A percentile compares a stretch with the other conserved stretches of the same genome.
These are phyloP conservation scores for Digitaria exilis DNA, from an alignment of 202 grass and related monocot genomes.

Conservation along the genomic window DNA sequence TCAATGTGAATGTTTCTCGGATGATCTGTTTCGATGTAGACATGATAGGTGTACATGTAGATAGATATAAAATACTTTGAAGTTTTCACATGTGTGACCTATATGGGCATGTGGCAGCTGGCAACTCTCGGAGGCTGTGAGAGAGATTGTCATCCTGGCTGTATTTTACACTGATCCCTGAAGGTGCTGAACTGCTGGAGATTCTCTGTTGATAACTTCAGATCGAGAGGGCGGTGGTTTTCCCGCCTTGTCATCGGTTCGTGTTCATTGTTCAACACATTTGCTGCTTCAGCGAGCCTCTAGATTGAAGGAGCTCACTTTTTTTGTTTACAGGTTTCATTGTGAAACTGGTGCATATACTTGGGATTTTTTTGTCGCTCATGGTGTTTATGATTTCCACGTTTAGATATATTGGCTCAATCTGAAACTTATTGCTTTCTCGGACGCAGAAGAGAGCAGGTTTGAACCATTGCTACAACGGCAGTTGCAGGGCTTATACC, in stretches of 20 bases:
- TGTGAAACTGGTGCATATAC: background rate
- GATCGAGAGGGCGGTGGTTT: background rate
- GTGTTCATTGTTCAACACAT: background rate
- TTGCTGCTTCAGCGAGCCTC: background rate
- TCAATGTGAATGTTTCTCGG: background rate
- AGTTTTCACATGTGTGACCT: background rate
- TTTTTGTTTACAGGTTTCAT: background rate
- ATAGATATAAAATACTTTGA: too few species aligned
- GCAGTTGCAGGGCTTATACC: background rate
- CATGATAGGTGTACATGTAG: too few species aligned
- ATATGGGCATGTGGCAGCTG: background rate
- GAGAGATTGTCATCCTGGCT: too few species aligned
- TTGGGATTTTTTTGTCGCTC: background rate
- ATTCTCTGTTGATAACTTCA: background rate
- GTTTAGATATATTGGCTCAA: background rate
- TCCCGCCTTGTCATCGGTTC: background rate
- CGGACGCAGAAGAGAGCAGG: background rate
- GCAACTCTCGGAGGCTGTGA: background rate
- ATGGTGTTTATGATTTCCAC: background rate
- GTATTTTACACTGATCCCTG: background rate
- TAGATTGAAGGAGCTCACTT: background rate
- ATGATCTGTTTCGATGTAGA: background rate
- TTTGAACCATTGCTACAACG: background rate
- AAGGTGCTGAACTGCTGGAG: background rate
- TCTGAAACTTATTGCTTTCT: background rate